Conservation (phyloP, 192 early-diverging fungal species). For the Globomyces pollinis-pini region DNA sequence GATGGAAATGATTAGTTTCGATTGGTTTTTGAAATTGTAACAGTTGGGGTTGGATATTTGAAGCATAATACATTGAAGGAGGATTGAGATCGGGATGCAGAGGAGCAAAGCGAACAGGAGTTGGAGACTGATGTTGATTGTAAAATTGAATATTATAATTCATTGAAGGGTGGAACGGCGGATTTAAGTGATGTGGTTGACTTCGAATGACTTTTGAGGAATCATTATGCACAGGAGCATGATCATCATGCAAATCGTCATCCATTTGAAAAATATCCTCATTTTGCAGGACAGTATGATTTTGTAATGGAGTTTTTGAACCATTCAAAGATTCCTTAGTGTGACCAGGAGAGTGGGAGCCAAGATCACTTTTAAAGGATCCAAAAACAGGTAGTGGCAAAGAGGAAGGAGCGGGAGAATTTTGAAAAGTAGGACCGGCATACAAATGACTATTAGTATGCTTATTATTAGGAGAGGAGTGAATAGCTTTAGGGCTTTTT, state of each 20-base stretch:
- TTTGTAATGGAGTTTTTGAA: background rate
- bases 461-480: too few species aligned
- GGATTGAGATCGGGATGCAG: background rate
- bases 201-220: background rate
- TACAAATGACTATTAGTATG: slow-evolving; percentile 16
- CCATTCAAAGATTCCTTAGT: too few species aligned
- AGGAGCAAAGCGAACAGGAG: background rate
- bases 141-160: slow-evolving; percentile 4
- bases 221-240: too few species aligned
- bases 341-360: too few species aligned
- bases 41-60: background rate
- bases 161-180: background rate
- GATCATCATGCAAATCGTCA: too few species aligned
- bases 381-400: slow-evolving; percentile 43
- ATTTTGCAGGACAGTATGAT: too few species aligned
- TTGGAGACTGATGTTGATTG: background rate
- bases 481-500: too few species aligned
- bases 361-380: background rate
- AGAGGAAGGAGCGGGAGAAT: slow-evolving; percentile 34
- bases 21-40: too few species aligned
- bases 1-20: too few species aligned
- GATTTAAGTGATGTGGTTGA: background rate
- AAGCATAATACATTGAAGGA: background rate
- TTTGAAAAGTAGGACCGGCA: slow-evolving; percentile 48
- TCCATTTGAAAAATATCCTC: too few species aligned